Percentiles rank a stretch among this genome's conserved stretches.
phyloP scores from a whole-genome alignment of 2,329 filamentous ascomycete genomes.

The Trichoderma atrobrunneum region DNA sequence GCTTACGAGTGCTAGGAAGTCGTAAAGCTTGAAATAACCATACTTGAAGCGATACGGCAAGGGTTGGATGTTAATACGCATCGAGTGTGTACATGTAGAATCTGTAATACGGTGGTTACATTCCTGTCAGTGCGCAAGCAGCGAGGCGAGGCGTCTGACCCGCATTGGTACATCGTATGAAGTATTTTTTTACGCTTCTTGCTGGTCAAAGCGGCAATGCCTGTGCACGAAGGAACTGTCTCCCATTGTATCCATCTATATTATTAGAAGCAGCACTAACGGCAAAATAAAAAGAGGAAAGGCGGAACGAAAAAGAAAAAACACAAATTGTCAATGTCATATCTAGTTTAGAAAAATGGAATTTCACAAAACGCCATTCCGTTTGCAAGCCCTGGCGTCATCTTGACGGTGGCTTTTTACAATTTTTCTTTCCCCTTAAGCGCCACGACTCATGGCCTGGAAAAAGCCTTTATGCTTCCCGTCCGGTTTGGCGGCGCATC shows the following conservation, averaged over 20 bases:
- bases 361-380: neutral
- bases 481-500: neutral
- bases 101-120: neutral
- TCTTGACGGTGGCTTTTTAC: constrained; percentile 4
- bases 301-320: neutral
- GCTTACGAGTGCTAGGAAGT: neutral
- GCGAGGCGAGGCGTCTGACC: neutral
- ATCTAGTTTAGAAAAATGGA: neutral
- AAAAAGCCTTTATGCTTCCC: neutral
- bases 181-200: neutral
- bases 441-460: constrained; percentile 13
- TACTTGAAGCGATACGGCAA: neutral
- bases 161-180: neutral
- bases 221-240: neutral
- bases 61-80: neutral
- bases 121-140: neutral
- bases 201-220: neutral
- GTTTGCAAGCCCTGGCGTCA: constrained; percentile 11
- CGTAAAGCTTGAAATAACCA: neutral
- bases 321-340: neutral
- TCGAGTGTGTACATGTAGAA: neutral
- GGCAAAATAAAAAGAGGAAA: neutral
- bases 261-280: neutral
- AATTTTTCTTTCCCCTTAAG: neutral
- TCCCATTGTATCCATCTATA: neutral